Conservation (phyloP, 2,329 filamentous ascomycete species). For the Colletotrichum theobromicola region DNA sequence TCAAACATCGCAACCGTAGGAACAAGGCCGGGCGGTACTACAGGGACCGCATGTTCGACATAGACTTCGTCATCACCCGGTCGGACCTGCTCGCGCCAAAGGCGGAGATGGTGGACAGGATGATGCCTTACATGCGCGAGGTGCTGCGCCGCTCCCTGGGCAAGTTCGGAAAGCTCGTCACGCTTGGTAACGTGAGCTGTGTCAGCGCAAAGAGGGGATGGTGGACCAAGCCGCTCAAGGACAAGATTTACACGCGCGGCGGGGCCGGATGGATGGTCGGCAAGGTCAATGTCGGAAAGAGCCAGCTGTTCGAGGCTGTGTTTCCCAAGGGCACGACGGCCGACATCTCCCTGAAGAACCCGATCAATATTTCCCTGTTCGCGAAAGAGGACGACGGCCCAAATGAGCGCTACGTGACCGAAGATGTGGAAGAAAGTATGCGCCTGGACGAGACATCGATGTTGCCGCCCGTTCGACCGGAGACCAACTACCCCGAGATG, state of each 20-base stretch:
- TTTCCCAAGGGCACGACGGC: constrained; percentile 73
- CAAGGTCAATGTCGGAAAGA: constrained; percentile 98
- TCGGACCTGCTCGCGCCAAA: constrained; percentile 84
- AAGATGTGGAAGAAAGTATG: constrained; percentile 26
- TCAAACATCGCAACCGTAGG: constrained; percentile 82
- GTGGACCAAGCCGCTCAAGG: constrained; percentile 89
- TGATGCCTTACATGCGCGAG: constrained; percentile 85
- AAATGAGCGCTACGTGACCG: not conserved
- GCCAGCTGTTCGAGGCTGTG: constrained; percentile 84
- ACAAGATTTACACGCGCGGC: constrained; percentile 82
- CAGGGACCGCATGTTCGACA: constrained; percentile 71
- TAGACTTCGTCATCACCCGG: constrained; percentile 91
- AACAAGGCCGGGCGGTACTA: constrained; percentile 71
- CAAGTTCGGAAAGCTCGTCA: constrained; percentile 67
- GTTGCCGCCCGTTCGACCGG: constrained; percentile 77
- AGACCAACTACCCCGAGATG: constrained; percentile 81
- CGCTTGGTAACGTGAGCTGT: constrained; percentile 86
- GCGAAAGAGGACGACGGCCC: constrained; percentile 12
- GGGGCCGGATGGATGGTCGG: constrained; percentile 95
- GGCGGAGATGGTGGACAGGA: constrained; percentile 80
- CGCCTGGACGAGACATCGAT: constrained; percentile 55
- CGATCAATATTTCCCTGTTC: constrained; percentile 18
- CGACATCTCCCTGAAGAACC: not conserved
- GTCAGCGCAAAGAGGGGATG: constrained; percentile 87
- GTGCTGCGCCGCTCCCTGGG: constrained; percentile 81